Percentiles rank a stretch among this genome's conserved stretches.
Conservation (phyloP, 768 basidiomycete species). For the Inosperma sp. region DNA sequence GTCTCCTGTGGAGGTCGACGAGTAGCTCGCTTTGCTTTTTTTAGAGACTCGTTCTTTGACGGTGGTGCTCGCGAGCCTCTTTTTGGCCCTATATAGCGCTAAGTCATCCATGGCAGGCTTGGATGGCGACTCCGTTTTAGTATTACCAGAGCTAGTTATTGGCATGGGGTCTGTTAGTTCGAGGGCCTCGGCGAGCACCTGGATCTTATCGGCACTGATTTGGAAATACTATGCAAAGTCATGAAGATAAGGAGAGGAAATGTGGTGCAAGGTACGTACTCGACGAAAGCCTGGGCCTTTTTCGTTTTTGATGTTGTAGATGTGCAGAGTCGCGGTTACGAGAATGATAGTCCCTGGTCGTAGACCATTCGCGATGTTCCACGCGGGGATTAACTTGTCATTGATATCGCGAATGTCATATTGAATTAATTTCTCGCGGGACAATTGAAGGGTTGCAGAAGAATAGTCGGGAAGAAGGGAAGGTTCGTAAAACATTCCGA, state of each 20-base stretch:
- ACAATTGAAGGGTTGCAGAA: neutral
- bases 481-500: neutral
- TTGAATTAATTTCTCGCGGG: constrained; percentile 5
- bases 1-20: no score
- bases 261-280: neutral
- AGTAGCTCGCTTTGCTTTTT: no score
- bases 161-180: no score
- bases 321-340: neutral
- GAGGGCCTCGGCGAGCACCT: no score
- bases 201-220: no score
- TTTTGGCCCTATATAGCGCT: neutral
- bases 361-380: neutral
- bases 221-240: neutral
- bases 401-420: constrained; percentile 5
- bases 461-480: neutral
- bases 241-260: neutral
- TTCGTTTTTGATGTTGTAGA: constrained; percentile 1
- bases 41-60: no score
- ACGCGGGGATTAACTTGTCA: constrained; percentile 1
- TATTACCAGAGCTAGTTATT: no score
- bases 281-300: neutral
- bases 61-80: neutral
- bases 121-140: neutral
- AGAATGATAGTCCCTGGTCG: constrained; percentile 1
- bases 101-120: neutral